Evolutionary conservation across 2,329 filamentous ascomycete species (phyloP), one percentile per base, ranked within the genome.

Genomic region (Colletotrichum sp.): DNA sequence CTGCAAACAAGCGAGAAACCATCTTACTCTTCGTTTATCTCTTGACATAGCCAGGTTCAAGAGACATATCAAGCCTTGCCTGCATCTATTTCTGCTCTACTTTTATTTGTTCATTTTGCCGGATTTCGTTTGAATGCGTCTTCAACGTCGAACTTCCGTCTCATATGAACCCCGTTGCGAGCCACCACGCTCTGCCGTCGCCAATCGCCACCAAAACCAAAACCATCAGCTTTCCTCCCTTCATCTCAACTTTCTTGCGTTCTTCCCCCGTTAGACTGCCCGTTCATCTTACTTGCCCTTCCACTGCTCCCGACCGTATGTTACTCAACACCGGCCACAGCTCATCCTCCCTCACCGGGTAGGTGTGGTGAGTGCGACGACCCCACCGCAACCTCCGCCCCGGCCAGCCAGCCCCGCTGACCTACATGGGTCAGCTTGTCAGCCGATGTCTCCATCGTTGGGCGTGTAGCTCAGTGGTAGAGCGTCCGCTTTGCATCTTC

Each of bases 401-500:
- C 18, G 9, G 39, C 18, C 9, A 49, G 18, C 18, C 44, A 52
- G n/a, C 6, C 10, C 44, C 44, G 44, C 44, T 24, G n/a, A 21
- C 10, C 44, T 52, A 52, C n/a, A 52, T 52, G 6, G 1, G n/a
- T 21, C 1, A 52, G 44, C 10, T 52, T 21, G 44, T 21, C n/a
- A 9, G 10, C 2, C 6, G 2, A 21, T 0, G 15, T 18, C 21
- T 24, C 12, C 9, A 10, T 5, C n/a, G 39, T 24, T 55, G 69
- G 69, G 69, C 59, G 49, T 39, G 39, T 71, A 64, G 69, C 39
- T 55, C 62, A 71, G 69, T 71, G 60, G 69, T 71, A 71, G 59
- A 55, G 62, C 62, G 59, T 71, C 69, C 63, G 69, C 63, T 65
- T 65, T 65, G 63, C 63, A 65, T 65, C 6, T 39, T 16, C 34